These are phyloP conservation scores for Eucommia ulmoides DNA, from an alignment of 257 asterid genomes.

Conservation along the genomic window DNA sequence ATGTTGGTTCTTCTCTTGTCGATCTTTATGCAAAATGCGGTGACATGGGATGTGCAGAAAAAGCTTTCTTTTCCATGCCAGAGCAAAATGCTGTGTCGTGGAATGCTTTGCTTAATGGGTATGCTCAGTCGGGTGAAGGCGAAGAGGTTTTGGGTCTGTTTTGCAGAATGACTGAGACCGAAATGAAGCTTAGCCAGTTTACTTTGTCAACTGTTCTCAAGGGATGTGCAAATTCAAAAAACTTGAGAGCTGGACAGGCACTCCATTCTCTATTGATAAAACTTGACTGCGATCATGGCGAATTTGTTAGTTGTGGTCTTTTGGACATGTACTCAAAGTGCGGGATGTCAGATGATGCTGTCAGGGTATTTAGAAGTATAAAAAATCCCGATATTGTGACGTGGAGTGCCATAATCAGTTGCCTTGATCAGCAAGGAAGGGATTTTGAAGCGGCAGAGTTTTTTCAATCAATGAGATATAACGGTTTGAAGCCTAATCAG, in stretches of 20 bases:
- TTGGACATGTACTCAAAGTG: constrained; percentile 77
- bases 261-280: constrained; percentile 61
- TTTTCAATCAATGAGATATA: constrained; percentile 46
- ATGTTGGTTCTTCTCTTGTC: constrained; percentile 60
- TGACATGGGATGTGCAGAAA: constrained; percentile 47
- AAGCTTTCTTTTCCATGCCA: constrained; percentile 52
- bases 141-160: constrained; percentile 48
- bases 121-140: constrained; percentile 61
- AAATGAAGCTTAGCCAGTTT: constrained; percentile 41
- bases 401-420: constrained; percentile 67
- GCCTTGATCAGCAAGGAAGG: constrained; percentile 63
- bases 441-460: constrained; percentile 52
- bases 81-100: constrained; percentile 60
- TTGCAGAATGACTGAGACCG: constrained; percentile 38
- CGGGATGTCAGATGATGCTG: constrained; percentile 48
- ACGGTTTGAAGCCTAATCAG: constrained; percentile 59
- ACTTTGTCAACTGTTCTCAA: constrained; percentile 67
- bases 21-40: constrained; percentile 66
- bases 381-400: constrained; percentile 60
- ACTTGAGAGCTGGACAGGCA: constrained; percentile 38
- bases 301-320: constrained; percentile 56
- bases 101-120: constrained; percentile 73
- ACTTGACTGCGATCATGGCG: constrained; percentile 46
- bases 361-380: constrained; percentile 40
- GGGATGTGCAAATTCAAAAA: constrained; percentile 46